A percentile compares a stretch with the other conserved stretches of the same genome.
phyloP scores from a whole-genome alignment of 192 early-diverging fungal species.

The Umbelopsis vinacea region DNA sequence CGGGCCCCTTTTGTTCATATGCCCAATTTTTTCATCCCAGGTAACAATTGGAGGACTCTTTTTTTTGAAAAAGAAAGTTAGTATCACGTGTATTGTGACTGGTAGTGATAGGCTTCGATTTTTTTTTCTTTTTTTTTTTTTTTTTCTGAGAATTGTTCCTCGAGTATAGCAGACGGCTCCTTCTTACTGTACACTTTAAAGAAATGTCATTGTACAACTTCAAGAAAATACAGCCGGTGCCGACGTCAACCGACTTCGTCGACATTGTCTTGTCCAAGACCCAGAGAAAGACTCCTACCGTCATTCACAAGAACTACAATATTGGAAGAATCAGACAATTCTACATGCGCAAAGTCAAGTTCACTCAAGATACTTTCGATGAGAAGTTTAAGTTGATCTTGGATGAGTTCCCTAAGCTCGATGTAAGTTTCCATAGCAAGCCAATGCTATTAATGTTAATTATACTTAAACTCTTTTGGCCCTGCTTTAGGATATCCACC shows the following conservation, averaged over 20 bases:
- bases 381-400: slow-evolving; percentile 95
- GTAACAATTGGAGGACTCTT: too few species aligned
- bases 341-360: slow-evolving; percentile 99
- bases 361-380: slow-evolving; percentile 95
- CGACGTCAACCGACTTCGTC: slow-evolving; percentile 89
- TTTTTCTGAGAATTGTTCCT: not conserved
- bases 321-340: slow-evolving; percentile 97
- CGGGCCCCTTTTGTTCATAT: too few species aligned
- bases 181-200: slow-evolving; percentile 3
- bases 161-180: slow-evolving; percentile 19
- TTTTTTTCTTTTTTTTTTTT: slow-evolving; percentile 25
- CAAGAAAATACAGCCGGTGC: slow-evolving; percentile 96
- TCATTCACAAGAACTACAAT: slow-evolving; percentile 97
- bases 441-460: not conserved
- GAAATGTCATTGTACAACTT: slow-evolving; percentile 90
- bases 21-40: too few species aligned
- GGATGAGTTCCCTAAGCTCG: slow-evolving; percentile 96
- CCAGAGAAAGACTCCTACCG: slow-evolving; percentile 95
- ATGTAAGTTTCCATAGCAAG: slow-evolving; percentile 58
- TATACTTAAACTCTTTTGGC: slow-evolving; percentile 9
- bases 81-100: slow-evolving; percentile 4
- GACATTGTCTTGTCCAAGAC: slow-evolving; percentile 99
- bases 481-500: slow-evolving; percentile 87
- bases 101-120: not conserved
- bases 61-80: too few species aligned